phyloP scores from a whole-genome alignment of 139 green algal species.

The Chlorella vulgaris region DNA sequence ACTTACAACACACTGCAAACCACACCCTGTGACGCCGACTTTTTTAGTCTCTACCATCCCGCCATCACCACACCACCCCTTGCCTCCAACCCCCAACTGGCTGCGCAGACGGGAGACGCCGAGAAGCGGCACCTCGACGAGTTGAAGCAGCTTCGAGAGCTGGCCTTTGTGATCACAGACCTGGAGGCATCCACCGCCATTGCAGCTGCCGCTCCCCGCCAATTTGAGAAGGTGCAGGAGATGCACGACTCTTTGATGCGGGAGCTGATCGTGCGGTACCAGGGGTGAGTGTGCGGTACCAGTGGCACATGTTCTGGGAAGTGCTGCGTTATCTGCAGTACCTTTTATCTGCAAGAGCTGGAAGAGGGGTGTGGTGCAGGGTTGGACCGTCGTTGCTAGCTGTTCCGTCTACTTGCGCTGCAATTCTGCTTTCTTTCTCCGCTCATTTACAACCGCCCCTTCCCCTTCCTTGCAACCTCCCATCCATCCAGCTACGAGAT shows the following conservation, averaged over 20 bases:
- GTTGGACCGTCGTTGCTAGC: no score
- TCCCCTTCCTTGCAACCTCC: neutral
- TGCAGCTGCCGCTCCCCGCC: slow-evolving; percentile 47
- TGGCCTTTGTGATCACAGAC: slow-evolving; percentile 78
- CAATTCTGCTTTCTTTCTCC: no score
- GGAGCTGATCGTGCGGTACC: slow-evolving; percentile 67
- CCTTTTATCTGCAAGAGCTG: no score
- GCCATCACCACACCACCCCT: no score
- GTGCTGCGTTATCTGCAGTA: no score
- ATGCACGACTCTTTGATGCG: slow-evolving; percentile 82
- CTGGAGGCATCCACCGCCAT: slow-evolving; percentile 56
- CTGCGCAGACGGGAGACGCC: slow-evolving; percentile 1
- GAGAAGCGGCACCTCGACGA: slow-evolving; percentile 37
- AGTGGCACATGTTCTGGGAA: no score
- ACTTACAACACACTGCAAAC: no score
- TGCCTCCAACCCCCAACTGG: no score
- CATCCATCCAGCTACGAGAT: slow-evolving; percentile 69
- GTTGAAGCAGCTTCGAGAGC: slow-evolving; percentile 45
- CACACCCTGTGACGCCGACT: no score
- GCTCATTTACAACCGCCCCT: neutral
- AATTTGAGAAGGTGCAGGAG: slow-evolving; percentile 71
- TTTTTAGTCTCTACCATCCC: no score
- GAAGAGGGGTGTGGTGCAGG: no score
- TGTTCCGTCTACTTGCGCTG: no score
- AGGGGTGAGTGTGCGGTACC: neutral